Conservation (phyloP, 169 alveolate species). For the Plasmodium ovale region DNA sequence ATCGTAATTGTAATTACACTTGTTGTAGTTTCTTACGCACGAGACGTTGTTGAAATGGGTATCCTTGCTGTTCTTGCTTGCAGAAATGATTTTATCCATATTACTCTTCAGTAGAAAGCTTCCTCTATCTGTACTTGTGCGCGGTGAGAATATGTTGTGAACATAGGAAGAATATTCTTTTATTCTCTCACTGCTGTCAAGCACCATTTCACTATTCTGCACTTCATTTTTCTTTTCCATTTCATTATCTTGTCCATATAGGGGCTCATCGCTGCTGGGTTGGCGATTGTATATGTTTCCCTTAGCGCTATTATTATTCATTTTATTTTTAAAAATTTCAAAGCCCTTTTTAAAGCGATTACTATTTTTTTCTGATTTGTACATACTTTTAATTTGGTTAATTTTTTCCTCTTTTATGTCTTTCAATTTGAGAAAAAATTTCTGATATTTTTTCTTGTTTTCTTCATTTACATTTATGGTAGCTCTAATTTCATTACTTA, state of each 20-base stretch:
- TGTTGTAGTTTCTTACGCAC: neutral
- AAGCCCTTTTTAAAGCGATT: slow-evolving; percentile 45
- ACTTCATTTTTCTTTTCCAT: neutral
- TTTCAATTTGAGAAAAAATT: slow-evolving; percentile 42
- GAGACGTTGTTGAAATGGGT: neutral
- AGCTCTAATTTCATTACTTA: neutral
- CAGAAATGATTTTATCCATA: neutral
- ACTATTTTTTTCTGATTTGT: slow-evolving; percentile 43
- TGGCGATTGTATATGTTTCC: neutral
- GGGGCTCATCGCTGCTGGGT: neutral
- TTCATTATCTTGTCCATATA: neutral
- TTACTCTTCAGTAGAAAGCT: no score
- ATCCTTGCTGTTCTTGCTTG: neutral
- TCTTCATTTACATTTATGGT: slow-evolving; percentile 3
- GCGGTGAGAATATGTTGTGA: no score
- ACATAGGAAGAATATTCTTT: no score
- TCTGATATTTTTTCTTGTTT: slow-evolving; percentile 2
- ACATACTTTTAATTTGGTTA: slow-evolving; percentile 54
- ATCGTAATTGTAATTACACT: no score
- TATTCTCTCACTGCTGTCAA: no score
- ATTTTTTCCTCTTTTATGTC: slow-evolving; percentile 67
- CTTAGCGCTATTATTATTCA: slow-evolving; percentile 7
- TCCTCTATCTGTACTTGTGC: no score
- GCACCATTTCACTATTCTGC: slow-evolving; percentile 8
- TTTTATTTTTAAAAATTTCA: slow-evolving; percentile 20